These are phyloP conservation scores for Dissophora ornata DNA, from an alignment of 192 early-diverging fungal genomes.

Conservation along the genomic window DNA sequence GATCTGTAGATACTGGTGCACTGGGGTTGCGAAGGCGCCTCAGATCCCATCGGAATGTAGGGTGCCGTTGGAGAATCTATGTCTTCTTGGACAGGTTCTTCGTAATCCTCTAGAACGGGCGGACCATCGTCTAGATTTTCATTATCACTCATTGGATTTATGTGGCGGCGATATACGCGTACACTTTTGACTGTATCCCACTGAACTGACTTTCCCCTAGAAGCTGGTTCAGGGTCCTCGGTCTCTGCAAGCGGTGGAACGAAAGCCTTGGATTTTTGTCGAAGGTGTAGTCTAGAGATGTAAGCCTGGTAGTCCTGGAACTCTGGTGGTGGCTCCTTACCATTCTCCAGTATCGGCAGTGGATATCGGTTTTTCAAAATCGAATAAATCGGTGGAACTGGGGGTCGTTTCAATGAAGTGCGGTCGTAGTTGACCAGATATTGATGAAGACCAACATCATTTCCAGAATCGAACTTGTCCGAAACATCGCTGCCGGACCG, in stretches of 20 bases:
- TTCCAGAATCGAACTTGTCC: too few species aligned
- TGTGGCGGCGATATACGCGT: conserved; percentile 17
- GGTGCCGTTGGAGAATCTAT: neutral
- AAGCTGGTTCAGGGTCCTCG: too few species aligned
- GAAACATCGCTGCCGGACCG: too few species aligned
- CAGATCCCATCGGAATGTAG: too few species aligned
- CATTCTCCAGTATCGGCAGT: too few species aligned
- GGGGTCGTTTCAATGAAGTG: too few species aligned
- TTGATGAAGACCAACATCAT: neutral
- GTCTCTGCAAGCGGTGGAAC: neutral
- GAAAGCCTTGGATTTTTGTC: neutral
- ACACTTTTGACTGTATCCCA: conserved; percentile 15
- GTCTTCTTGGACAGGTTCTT: conserved; percentile 3
- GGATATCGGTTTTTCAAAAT: conserved; percentile 23
- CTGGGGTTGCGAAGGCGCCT: too few species aligned
- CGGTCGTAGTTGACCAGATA: neutral
- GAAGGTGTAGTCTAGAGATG: neutral
- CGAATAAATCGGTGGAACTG: neutral
- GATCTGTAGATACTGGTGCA: too few species aligned
- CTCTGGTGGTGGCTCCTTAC: too few species aligned
- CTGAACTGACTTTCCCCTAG: neutral
- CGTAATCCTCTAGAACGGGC: neutral
- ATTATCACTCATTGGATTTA: neutral
- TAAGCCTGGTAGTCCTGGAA: conserved; percentile 9
- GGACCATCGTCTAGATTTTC: neutral